These are phyloP conservation scores for Cucumis variabilis DNA, from an alignment of 331 rosid genomes.

Conservation along the genomic window DNA sequence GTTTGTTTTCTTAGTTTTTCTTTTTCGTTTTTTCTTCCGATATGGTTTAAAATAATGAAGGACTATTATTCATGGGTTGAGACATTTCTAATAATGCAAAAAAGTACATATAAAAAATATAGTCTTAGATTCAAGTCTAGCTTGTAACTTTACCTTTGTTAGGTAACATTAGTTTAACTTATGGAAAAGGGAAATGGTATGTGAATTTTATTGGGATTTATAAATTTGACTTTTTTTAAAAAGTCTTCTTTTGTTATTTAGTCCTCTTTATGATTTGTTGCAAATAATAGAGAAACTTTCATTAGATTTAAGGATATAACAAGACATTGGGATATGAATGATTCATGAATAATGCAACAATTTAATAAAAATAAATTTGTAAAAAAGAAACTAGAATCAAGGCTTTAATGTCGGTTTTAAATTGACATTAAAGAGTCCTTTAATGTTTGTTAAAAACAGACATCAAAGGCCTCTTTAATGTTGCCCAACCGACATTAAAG, in stretches of 20 bases:
- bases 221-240: background rate
- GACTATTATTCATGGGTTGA: slow-evolving; percentile 2
- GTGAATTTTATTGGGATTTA: background rate
- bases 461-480: no score
- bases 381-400: no score
- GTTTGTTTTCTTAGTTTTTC: background rate
- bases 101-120: background rate
- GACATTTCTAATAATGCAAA: background rate
- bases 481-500: no score
- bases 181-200: background rate
- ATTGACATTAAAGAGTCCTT: no score
- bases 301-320: no score
- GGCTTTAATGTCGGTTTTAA: no score
- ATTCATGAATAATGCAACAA: no score
- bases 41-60: slow-evolving; percentile 14
- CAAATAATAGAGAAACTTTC: no score
- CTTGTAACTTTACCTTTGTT: background rate
- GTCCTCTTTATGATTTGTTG: background rate
- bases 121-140: background rate
- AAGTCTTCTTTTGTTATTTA: background rate
- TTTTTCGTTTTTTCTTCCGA: background rate
- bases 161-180: background rate
- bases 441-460: no score
- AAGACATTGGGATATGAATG: no score
- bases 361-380: no score